Evolutionary conservation across 345 rosid genomes (phyloP), one percentile per base, ranked within the genome.

Genomic region (Iberis pinnata): DNA sequence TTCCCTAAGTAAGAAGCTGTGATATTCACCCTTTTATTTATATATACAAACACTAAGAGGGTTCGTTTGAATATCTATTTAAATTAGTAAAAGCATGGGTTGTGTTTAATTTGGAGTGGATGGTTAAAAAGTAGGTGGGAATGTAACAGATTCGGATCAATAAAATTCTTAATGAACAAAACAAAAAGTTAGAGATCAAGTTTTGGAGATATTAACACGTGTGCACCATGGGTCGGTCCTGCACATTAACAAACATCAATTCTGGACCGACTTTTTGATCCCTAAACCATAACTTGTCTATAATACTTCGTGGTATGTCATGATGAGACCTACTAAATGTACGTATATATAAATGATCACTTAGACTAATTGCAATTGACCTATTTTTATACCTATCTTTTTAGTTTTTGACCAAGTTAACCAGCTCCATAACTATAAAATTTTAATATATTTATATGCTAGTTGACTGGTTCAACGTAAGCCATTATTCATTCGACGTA

Each of bases 31-130:
- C 5, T 11, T 40, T 37, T 13, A 52, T 22, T 6, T 50, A 38
- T 64, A 43, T 45, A 62, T 37, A 64, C 27, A 26, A 36, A 43
- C n/a, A n/a, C n/a, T n/a, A n/a, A n/a, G 26, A 52, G 49, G 49
- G 15, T 50, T 36, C 18, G 19, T 65, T 50, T 27, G 64, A 7
- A 41, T 64, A 15, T 22, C 7, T 42, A 12, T 49, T 41, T 11
- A 12, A 35, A 43, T 18, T 49, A 41, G 39, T 64, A 57, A 7
- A 49, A 65, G 36, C 37, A 57, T 49, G 53, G 35, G 53, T 49
- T 65, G 70, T 65, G 70, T 57, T 67, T 52, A 39, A 67, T 45
- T 38, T 67, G 65, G 71, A 67, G 70, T 67, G 65, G 71, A 59
- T 66, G 22, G 70, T 52, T 43, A 43, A 19, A 58, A 44, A 44